Percentiles rank a stretch among this genome's conserved stretches.
phyloP scores from a whole-genome alignment of 106 monocot species.

The Dioscorea alata region DNA sequence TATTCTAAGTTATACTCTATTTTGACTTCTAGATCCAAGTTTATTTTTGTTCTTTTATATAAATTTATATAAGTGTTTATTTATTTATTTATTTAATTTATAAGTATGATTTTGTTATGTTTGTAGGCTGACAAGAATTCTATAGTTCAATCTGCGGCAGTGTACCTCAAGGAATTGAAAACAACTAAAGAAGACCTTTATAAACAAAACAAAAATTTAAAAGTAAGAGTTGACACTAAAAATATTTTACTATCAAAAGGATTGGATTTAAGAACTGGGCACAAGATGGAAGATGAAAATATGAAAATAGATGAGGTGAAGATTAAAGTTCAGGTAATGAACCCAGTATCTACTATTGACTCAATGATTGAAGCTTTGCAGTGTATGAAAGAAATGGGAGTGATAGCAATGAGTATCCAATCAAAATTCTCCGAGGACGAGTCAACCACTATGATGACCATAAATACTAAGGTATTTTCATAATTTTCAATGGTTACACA shows the following conservation, averaged over 20 bases:
- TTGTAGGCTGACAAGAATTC: conserved; percentile 69
- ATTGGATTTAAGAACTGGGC: neutral
- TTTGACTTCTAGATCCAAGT: conserved; percentile 39
- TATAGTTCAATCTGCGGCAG: conserved; percentile 51
- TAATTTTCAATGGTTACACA: no score
- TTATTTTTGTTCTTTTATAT: neutral
- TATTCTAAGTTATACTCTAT: conserved; percentile 66
- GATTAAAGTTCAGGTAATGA: neutral
- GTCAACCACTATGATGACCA: neutral
- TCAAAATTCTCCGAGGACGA: conserved; percentile 7
- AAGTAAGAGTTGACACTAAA: neutral
- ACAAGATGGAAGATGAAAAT: neutral
- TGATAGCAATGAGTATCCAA: conserved; percentile 10
- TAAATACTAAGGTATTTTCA: neutral
- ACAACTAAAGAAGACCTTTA: conserved; percentile 28
- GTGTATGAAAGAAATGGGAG: conserved; percentile 17
- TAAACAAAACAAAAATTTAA: conserved; percentile 42
- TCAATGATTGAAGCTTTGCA: conserved; percentile 19
- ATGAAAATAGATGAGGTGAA: neutral
- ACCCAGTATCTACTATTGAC: conserved; percentile 11
- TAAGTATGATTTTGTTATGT: neutral
- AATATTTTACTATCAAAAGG: no score
- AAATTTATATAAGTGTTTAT: neutral
- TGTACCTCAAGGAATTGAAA: conserved; percentile 41
- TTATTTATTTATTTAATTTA: neutral